Percentiles rank a stretch among this genome's conserved stretches.
Conservation (phyloP, 257 asterid genomes). For the Solanum commersonii region DNA sequence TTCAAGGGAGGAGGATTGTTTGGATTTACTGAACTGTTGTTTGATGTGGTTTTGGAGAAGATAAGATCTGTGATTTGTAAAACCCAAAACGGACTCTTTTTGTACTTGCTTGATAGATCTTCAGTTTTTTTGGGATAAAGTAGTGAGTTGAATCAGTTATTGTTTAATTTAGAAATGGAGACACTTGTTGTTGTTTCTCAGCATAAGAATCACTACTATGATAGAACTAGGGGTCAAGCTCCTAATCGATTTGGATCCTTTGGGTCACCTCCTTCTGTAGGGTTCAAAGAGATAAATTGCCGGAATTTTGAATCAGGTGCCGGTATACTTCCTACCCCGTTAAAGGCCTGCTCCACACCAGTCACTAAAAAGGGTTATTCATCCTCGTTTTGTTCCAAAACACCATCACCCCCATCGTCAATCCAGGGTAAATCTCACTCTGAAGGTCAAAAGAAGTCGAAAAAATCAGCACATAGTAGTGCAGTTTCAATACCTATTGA, state of each 20-base stretch:
- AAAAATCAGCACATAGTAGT: conserved; percentile 23
- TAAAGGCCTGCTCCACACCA: conserved; percentile 22
- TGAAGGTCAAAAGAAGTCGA: conserved; percentile 17
- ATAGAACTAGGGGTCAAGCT: conserved; percentile 17
- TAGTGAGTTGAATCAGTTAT: not conserved
- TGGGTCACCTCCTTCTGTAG: conserved; percentile 24
- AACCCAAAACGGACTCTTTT: not conserved
- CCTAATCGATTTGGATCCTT: conserved; percentile 21
- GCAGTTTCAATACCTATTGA: conserved; percentile 39
- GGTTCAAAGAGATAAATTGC: conserved; percentile 42
- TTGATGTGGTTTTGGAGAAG: conserved; percentile 68
- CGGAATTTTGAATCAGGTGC: conserved; percentile 45
- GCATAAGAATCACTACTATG: conserved; percentile 46
- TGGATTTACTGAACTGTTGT: conserved; percentile 1
- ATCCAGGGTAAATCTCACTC: conserved; percentile 4
- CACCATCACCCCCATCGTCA: conserved; percentile 18
- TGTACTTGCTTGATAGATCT: conserved; percentile 4
- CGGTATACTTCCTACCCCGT: conserved; percentile 55
- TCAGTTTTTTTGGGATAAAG: not conserved
- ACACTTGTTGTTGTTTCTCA: conserved; percentile 56
- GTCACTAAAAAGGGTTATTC: conserved; percentile 7
- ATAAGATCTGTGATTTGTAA: conserved; percentile 48
- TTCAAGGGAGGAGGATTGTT: conserved; percentile 7
- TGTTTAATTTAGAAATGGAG: conserved; percentile 38
- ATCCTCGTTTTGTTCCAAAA: not conserved